Evolutionary conservation across 2,329 filamentous ascomycete species (phyloP).

Genomic region (Ophiostoma triangulosporum): DNA sequence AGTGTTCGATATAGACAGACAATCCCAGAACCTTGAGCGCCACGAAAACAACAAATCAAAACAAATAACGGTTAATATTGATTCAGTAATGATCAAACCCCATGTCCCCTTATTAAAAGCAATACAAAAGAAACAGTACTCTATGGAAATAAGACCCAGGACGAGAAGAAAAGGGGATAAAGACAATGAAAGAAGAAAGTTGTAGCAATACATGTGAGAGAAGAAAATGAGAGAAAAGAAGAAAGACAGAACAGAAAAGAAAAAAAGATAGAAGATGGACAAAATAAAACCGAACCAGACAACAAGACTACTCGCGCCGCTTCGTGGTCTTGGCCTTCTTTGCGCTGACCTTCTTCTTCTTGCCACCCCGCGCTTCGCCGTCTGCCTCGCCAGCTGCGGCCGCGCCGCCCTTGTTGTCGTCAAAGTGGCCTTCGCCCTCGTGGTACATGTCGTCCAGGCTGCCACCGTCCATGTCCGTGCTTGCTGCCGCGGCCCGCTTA

Average conservation of each 20-base stretch:
- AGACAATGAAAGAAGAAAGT: not conserved
- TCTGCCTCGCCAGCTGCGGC: slow-evolving; percentile 61
- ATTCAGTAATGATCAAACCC: not conserved
- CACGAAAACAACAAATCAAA: not conserved
- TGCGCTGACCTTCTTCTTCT: slow-evolving; percentile 38
- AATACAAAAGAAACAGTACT: not conserved
- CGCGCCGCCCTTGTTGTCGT: slow-evolving; percentile 70
- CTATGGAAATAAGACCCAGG: not conserved
- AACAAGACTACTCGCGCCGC: slow-evolving; percentile 34
- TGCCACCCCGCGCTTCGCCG: slow-evolving; percentile 33
- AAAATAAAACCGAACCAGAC: not conserved
- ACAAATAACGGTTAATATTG: not conserved
- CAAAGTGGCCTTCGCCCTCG: slow-evolving; percentile 98
- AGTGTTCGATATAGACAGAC: too few species aligned
- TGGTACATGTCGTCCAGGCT: slow-evolving; percentile 98
- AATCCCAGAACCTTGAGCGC: too few species aligned
- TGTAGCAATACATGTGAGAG: not conserved
- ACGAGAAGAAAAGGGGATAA: not conserved
- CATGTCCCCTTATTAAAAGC: not conserved
- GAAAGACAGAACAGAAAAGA: not conserved
- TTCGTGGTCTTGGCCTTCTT: slow-evolving; percentile 58
- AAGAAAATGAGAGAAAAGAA: not conserved
- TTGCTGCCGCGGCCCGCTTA: slow-evolving; percentile 27
- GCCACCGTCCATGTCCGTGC: slow-evolving; percentile 21
- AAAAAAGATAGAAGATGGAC: not conserved